phyloP scores from a whole-genome alignment of 2,329 filamentous ascomycete genomes.

The Ascochyta rabiei region DNA sequence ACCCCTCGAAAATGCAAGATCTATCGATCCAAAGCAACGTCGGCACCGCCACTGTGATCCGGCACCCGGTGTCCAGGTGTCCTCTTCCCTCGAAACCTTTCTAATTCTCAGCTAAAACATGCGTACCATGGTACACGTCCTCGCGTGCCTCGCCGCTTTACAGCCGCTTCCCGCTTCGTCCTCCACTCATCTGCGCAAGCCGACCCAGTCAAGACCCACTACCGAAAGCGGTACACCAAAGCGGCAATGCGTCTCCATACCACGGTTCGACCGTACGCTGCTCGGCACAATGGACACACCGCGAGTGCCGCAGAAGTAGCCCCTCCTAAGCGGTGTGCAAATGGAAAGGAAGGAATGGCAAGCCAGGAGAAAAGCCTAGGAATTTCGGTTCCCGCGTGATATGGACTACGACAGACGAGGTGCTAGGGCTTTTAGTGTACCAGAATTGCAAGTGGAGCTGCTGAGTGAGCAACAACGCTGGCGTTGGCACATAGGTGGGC shows the following conservation, averaged over 20 bases:
- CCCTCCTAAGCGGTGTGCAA: conserved; percentile 1
- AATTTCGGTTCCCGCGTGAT: conserved; percentile 4
- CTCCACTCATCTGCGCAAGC: conserved; percentile 1
- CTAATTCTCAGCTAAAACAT: conserved; percentile 9
- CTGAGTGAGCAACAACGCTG: conserved; percentile 2
- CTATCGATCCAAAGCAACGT: background rate
- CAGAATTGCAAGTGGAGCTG: conserved; percentile 15
- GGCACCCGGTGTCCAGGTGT: conserved; percentile 1
- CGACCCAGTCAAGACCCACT: conserved; percentile 1
- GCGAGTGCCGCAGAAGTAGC: conserved; percentile 9
- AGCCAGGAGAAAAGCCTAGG: background rate
- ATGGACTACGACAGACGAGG: conserved; percentile 2
- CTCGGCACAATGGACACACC: conserved; percentile 4
- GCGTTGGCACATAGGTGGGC: background rate
- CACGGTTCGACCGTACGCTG: conserved; percentile 6
- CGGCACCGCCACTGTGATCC: conserved; percentile 1
- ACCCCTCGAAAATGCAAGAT: conserved; percentile 1
- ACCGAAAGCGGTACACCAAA: conserved; percentile 1
- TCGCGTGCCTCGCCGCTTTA: conserved; percentile 16
- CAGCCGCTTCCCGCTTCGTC: conserved; percentile 4
- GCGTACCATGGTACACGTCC: conserved; percentile 12
- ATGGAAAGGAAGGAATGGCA: background rate
- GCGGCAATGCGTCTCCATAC: background rate
- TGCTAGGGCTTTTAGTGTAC: conserved; percentile 20
- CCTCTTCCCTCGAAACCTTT: background rate